These are phyloP conservation scores for Leccinum brunneo-olivaceum DNA, from an alignment of 1,284 basidiomycete genomes.

Conservation along the genomic window DNA sequence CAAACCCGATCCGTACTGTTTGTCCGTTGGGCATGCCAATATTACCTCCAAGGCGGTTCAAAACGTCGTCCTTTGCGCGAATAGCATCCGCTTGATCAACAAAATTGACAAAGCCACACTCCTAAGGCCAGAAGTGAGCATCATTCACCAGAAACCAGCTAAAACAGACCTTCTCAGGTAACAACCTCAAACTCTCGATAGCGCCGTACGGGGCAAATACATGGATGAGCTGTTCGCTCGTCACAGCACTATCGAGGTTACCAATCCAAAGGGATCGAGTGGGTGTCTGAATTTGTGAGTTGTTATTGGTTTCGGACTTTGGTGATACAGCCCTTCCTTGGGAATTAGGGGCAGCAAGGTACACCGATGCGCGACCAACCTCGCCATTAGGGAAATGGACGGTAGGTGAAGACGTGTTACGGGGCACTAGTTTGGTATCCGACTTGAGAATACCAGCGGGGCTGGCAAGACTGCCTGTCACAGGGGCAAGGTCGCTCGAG, in stretches of 20 bases:
- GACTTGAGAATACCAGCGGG: conserved; percentile 54
- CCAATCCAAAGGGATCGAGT: conserved; percentile 97
- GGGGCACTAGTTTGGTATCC: conserved; percentile 44
- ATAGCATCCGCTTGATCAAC: conserved; percentile 92
- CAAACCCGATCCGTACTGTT: conserved; percentile 94
- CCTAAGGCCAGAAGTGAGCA: conserved; percentile 41
- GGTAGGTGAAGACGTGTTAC: conserved; percentile 47
- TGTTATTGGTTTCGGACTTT: conserved; percentile 60
- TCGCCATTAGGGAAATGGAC: conserved; percentile 68
- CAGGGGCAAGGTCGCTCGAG: conserved; percentile 44
- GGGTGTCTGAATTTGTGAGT: conserved; percentile 79
- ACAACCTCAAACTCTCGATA: conserved; percentile 88
- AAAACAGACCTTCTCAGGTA: conserved; percentile 85
- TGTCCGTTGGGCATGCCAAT: conserved; percentile 91
- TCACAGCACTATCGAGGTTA: conserved; percentile 88
- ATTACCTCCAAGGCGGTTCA: conserved; percentile 89
- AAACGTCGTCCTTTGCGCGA: conserved; percentile 92
- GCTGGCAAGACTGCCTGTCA: conserved; percentile 35
- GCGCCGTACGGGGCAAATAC: conserved; percentile 95
- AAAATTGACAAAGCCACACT: conserved; percentile 98
- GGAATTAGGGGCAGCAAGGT: conserved; percentile 56
- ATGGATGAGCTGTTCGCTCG: conserved; percentile 89
- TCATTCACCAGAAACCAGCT: conserved; percentile 3
- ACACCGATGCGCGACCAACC: conserved; percentile 55
- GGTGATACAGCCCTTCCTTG: conserved; percentile 72